phyloP scores from a whole-genome alignment of 1,284 basidiomycete species.

The Microbotryum silenes-acaulis region DNA sequence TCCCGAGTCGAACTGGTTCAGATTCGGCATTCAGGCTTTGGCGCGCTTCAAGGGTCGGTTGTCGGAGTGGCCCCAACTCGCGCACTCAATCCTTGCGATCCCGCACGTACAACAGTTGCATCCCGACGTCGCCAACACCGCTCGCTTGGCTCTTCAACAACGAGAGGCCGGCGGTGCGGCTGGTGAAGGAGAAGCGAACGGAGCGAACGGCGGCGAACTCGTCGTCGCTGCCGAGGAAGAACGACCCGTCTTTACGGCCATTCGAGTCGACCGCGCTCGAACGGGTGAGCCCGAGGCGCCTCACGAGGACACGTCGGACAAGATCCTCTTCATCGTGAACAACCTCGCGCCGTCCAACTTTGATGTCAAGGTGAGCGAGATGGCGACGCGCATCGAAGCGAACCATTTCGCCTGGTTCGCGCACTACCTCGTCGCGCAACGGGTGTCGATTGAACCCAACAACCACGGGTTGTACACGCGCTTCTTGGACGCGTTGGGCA shows the following conservation, averaged over 20 bases:
- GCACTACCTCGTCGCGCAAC: conserved; percentile 91
- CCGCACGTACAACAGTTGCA: conserved; percentile 78
- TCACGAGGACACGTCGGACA: conserved; percentile 81
- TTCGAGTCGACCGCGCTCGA: conserved; percentile 44
- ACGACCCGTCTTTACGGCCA: conserved; percentile 58
- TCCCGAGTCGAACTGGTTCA: conserved; percentile 86
- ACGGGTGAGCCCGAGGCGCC: conserved; percentile 55
- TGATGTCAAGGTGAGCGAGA: conserved; percentile 73
- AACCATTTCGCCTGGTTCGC: conserved; percentile 90
- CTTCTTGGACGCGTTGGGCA: conserved; percentile 75
- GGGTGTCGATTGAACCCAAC: conserved; percentile 92
- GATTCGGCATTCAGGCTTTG: conserved; percentile 89
- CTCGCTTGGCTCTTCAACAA: conserved; percentile 58
- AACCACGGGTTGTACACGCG: conserved; percentile 93
- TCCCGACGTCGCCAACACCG: conserved; percentile 69
- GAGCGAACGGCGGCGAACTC: background rate
- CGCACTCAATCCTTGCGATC: conserved; percentile 79
- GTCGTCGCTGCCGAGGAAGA: conserved; percentile 23
- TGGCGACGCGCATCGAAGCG: conserved; percentile 71
- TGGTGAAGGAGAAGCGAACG: background rate
- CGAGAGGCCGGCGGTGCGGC: conserved; percentile 41
- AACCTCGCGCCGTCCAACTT: conserved; percentile 94
- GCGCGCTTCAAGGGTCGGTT: conserved; percentile 79
- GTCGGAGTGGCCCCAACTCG: conserved; percentile 87
- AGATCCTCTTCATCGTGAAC: conserved; percentile 96